phyloP scores from a whole-genome alignment of 805 yeast species.

The Wickerhamiella sorbophila region DNA sequence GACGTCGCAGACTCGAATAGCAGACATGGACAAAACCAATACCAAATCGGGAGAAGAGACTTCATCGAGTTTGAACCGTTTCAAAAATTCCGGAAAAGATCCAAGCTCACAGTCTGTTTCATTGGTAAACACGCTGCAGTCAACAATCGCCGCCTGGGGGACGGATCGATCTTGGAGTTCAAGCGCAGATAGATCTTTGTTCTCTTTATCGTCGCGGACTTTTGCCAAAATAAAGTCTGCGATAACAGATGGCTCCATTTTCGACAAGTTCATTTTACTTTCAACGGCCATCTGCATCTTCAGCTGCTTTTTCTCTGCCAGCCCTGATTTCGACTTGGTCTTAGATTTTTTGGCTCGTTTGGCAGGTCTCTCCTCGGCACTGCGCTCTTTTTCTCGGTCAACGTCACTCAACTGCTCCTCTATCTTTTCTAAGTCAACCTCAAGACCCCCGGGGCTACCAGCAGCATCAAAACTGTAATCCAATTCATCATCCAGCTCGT shows the following conservation, averaged over 20 bases:
- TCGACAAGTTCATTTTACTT: constrained; percentile 42
- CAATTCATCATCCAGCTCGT: constrained; percentile 70
- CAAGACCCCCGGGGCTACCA: constrained; percentile 23
- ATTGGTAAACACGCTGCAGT: constrained; percentile 30
- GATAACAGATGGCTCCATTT: constrained; percentile 42
- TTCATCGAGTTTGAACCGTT: constrained; percentile 26
- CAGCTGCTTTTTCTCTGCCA: constrained; percentile 13
- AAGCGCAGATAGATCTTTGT: constrained; percentile 56
- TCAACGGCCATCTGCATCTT: constrained; percentile 23
- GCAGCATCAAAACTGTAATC: constrained; percentile 38
- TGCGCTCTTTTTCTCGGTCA: constrained; percentile 18
- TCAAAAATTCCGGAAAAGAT: constrained; percentile 42
- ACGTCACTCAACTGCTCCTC: constrained; percentile 1
- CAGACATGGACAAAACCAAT: constrained; percentile 54
- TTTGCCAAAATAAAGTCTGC: constrained; percentile 53
- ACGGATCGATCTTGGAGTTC: constrained; percentile 55
- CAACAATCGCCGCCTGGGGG: constrained; percentile 43
- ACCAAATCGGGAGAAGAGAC: constrained; percentile 26
- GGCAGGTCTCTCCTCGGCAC: constrained; percentile 17
- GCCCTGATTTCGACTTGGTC: constrained; percentile 13
- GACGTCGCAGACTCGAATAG: constrained; percentile 76
- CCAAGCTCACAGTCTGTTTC: constrained; percentile 38
- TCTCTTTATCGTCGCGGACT: constrained; percentile 34
- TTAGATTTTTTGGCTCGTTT: constrained; percentile 16
- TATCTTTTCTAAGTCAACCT: constrained; percentile 15